Conservation (phyloP, 2,329 filamentous ascomycete genomes). For the Botryotinia convoluta region DNA sequence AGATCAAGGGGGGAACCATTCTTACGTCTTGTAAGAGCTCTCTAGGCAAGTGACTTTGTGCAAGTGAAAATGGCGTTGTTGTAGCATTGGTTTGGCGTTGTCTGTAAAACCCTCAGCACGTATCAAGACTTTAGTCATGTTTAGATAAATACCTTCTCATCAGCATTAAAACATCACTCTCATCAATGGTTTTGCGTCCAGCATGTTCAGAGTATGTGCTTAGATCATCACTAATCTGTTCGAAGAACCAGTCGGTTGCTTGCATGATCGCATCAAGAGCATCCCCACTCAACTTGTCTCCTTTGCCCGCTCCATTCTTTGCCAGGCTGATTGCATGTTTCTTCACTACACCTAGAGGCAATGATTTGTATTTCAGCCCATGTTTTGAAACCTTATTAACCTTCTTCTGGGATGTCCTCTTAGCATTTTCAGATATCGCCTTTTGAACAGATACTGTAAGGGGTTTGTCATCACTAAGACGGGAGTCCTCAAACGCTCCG, state of each 20-base stretch:
- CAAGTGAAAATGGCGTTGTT: slow-evolving; percentile 80
- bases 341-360: slow-evolving; percentile 73
- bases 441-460: not conserved
- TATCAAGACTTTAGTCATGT: not conserved
- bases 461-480: not conserved
- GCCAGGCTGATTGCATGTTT: slow-evolving; percentile 69
- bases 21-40: slow-evolving; percentile 81
- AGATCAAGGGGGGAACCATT: slow-evolving; percentile 58
- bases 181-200: slow-evolving; percentile 79
- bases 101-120: slow-evolving; percentile 50
- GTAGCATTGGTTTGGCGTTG: slow-evolving; percentile 72
- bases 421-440: not conserved
- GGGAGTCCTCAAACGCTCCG: not conserved
- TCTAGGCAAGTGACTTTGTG: slow-evolving; percentile 75
- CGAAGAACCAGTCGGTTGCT: slow-evolving; percentile 88
- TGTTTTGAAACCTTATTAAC: slow-evolving; percentile 63
- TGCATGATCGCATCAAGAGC: slow-evolving; percentile 72
- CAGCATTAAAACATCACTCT: slow-evolving; percentile 75
- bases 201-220: slow-evolving; percentile 78
- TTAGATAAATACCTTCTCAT: slow-evolving; percentile 68
- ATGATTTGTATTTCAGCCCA: slow-evolving; percentile 71
- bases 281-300: slow-evolving; percentile 69
- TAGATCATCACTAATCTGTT: slow-evolving; percentile 79
- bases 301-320: slow-evolving; percentile 62
- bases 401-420: slow-evolving; percentile 36